Evolutionary conservation across 208 protist genomes (phyloP).

Genomic region (Wallacemonas rigidus): DNA sequence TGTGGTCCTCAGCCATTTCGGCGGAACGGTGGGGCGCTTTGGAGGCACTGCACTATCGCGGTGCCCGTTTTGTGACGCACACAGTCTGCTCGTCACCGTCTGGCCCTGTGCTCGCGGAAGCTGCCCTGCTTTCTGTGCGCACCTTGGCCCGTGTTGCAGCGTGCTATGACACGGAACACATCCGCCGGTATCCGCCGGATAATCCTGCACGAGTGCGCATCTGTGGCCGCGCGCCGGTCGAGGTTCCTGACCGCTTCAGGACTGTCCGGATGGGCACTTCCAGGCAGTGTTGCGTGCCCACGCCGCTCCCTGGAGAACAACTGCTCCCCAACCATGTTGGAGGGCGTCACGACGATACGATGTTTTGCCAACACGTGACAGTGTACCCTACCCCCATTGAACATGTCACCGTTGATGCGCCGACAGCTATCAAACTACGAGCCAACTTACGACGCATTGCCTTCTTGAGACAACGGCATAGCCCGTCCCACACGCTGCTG

Average conservation of each 20-base stretch:
- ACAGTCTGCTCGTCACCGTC: not conserved
- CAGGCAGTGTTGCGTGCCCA: not conserved
- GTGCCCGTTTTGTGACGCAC: not conserved
- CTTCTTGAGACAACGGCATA: not conserved
- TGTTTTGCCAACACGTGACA: not conserved
- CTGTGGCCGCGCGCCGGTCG: not conserved
- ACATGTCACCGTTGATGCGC: not conserved
- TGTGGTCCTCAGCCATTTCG: slow-evolving; percentile 32
- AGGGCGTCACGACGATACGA: not conserved
- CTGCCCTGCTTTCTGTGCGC: not conserved
- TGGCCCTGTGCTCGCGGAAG: not conserved
- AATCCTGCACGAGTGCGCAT: slow-evolving; percentile 5
- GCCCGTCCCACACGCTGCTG: not conserved
- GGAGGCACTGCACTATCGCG: not conserved
- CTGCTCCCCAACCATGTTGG: not conserved
- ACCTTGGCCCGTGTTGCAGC: not conserved
- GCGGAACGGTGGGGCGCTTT: slow-evolving; percentile 2
- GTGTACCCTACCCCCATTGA: slow-evolving; percentile 1
- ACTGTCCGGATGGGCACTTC: not conserved
- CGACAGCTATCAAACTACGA: not conserved
- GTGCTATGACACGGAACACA: not conserved
- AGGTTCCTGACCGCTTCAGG: not conserved
- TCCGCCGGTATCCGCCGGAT: not conserved
- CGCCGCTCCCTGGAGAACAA: not conserved
- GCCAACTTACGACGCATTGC: not conserved